These are phyloP conservation scores for Ceratocystis eucalypticola DNA, from an alignment of 2,329 filamentous ascomycete genomes.

Conservation along the genomic window DNA sequence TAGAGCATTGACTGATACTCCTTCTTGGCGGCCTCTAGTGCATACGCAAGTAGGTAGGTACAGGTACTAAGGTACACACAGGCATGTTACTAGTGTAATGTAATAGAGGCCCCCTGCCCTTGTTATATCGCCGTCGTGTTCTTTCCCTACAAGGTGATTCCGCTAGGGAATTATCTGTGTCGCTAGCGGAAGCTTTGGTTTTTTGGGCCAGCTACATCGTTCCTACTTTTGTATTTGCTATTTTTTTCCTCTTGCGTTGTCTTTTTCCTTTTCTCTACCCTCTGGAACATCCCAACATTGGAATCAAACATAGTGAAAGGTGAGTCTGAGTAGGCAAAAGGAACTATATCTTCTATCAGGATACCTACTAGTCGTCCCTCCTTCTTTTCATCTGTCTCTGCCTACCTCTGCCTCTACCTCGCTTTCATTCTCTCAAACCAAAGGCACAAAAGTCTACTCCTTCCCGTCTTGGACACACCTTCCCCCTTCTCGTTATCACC, in stretches of 20 bases:
- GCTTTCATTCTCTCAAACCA: neutral
- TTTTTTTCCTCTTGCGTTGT: slow-evolving; percentile 3
- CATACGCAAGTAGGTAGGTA: neutral
- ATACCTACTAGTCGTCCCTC: neutral
- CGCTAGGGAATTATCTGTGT: neutral
- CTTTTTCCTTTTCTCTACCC: neutral
- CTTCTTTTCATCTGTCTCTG: neutral
- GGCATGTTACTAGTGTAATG: neutral
- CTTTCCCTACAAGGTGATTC: neutral
- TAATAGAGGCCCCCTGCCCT: neutral
- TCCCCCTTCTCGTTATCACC: neutral
- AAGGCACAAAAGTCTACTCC: neutral
- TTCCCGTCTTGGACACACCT: neutral
- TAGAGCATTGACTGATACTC: neutral
- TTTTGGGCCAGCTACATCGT: neutral
- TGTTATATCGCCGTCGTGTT: neutral
- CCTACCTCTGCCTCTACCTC: neutral
- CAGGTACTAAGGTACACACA: neutral
- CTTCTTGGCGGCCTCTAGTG: neutral
- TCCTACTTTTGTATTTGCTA: neutral
- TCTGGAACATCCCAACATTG: neutral
- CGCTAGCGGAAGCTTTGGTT: neutral
- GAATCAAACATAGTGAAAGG: neutral
- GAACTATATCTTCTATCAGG: neutral
- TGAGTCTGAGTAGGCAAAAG: neutral